Conservation (phyloP, 176 grass and related monocot species). For the Oryza glumipatula region DNA sequence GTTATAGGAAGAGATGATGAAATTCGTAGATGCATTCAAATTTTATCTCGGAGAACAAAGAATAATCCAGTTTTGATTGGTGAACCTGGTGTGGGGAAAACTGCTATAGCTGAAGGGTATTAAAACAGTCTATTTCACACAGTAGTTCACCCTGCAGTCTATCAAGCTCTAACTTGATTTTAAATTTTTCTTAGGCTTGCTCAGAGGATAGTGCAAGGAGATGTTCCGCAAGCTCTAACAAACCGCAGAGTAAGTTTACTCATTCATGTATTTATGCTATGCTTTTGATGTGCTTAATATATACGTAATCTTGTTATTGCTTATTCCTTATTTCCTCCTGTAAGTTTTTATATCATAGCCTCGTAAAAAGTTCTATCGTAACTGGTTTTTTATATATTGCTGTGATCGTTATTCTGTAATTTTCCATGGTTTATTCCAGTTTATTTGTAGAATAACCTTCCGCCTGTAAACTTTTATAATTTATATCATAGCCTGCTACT, state of each 20-base stretch:
- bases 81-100: constrained; percentile 99
- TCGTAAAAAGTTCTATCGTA: neutral
- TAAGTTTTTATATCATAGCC: neutral
- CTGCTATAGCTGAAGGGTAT: constrained; percentile 98
- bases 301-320: neutral
- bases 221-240: constrained; percentile 93
- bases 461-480: no score
- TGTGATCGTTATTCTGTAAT: neutral
- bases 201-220: constrained; percentile 97
- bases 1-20: constrained; percentile 99
- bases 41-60: constrained; percentile 95
- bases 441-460: neutral
- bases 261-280: constrained; percentile 11
- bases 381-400: neutral
- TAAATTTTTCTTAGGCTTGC: constrained; percentile 70
- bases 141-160: constrained; percentile 10
- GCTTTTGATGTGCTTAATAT: neutral
- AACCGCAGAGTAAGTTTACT: constrained; percentile 71
- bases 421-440: neutral
- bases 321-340: neutral
- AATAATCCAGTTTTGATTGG: constrained; percentile 99
- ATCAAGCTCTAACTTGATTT: constrained; percentile 31
- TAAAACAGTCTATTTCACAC: neutral
- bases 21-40: constrained; percentile 98
- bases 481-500: no score